These are phyloP conservation scores for Lachancea waltii DNA, from an alignment of 805 yeast species.

Conservation along the genomic window DNA sequence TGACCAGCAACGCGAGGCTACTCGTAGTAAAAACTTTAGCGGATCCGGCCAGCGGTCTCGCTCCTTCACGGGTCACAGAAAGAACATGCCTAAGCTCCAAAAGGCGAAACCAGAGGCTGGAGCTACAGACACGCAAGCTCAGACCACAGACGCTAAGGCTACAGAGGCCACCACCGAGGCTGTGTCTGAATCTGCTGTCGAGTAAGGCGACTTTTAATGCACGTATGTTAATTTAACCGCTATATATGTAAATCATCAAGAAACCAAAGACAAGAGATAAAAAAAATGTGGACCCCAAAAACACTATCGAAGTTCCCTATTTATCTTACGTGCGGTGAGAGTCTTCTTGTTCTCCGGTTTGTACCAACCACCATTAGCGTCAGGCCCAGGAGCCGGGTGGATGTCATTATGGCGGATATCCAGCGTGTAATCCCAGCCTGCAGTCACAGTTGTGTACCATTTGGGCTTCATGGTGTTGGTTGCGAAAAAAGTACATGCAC, in stretches of 20 bases:
- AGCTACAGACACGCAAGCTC: slow-evolving; percentile 7
- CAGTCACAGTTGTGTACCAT: slow-evolving; percentile 62
- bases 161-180: slow-evolving; percentile 1
- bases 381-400: slow-evolving; percentile 59
- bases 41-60: slow-evolving; percentile 34
- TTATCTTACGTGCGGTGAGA: slow-evolving; percentile 18
- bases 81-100: slow-evolving; percentile 20
- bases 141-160: slow-evolving; percentile 10
- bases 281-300: too few relatives aligned
- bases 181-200: slow-evolving; percentile 12
- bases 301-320: too few relatives aligned
- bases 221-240: background rate
- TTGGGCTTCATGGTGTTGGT: slow-evolving; percentile 23
- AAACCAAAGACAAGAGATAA: background rate
- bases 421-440: slow-evolving; percentile 71
- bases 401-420: slow-evolving; percentile 60
- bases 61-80: slow-evolving; percentile 33
- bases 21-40: slow-evolving; percentile 31
- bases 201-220: too few relatives aligned
- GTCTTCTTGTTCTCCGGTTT: slow-evolving; percentile 46
- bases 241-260: background rate
- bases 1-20: slow-evolving; percentile 31
- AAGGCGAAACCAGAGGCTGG: slow-evolving; percentile 7
- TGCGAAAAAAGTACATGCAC: slow-evolving; percentile 49
- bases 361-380: slow-evolving; percentile 48